Evolutionary conservation across 2,329 filamentous ascomycete species (phyloP), one percentile per base, ranked within the genome.

Genomic region (Pyricularia sp.): DNA sequence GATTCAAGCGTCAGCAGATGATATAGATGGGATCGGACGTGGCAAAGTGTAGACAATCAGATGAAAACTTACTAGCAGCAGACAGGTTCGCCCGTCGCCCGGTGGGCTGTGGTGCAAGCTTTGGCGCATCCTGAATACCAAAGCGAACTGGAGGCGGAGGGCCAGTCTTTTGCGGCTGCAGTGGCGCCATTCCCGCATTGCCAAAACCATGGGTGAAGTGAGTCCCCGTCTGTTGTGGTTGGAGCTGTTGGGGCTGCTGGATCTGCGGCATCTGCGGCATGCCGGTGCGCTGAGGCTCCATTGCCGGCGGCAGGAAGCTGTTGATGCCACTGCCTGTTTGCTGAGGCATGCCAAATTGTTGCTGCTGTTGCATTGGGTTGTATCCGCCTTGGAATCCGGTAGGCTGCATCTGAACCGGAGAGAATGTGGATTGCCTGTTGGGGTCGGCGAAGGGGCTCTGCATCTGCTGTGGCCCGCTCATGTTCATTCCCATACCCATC

Each of bases 71-170:
- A 98, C 94, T 99, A 76, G 95, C 95, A 88, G 96, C 92, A 68
- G 92, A 86, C 73, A 99, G 85, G 78, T 98, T 97, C 69, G 95
- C 95, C 82, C 92, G 89, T 74, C 91, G 85, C 72, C 95, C 95
- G 7, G 95, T 99, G 31, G 93, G 86, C 81, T 98, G 95, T 33
- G 94, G 89, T 70, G 87, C 85, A 74, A 98, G 81, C 78, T 92
- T 95, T 80, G 93, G 93, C 33, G 88, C 82, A 66, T 89, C 87
- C 69, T 87, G 85, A 50, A 97, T 89, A 58, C 95, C 95, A 77
- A 99, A 99, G 70, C 93, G 88, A 23, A 99, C 90, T 28, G 93
- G 88, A 64, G 95, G 95, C 25, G 94, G 84, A 7, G 95, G 95
- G 0, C 92, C 92, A 10, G 92, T 96, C 82, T 91, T 89, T 77